Percentiles rank a stretch among this genome's conserved stretches.
These are phyloP conservation scores for Coemansia sp. DNA, from an alignment of 192 early-diverging fungal species.

Conservation along the genomic window DNA sequence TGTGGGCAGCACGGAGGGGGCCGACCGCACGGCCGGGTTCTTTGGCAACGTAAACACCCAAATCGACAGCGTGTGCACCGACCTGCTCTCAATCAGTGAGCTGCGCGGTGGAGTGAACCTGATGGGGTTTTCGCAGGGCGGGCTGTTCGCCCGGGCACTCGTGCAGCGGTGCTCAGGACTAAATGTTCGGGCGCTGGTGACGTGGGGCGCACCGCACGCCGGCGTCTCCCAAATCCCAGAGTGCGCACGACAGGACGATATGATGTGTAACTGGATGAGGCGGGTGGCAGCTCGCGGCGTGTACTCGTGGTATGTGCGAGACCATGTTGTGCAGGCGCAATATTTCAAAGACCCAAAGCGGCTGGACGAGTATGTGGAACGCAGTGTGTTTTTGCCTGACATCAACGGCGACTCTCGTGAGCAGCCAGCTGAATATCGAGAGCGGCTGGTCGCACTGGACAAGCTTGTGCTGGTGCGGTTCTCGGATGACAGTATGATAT, in stretches of 20 bases:
- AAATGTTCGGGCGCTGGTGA: conserved; percentile 73
- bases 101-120: conserved; percentile 80
- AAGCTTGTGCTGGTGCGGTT: conserved; percentile 84
- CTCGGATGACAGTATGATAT: conserved; percentile 72
- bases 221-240: conserved; percentile 81
- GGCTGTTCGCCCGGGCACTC: conserved; percentile 72
- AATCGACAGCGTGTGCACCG: conserved; percentile 73
- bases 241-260: conserved; percentile 59
- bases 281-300: conserved; percentile 75
- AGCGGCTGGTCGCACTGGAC: conserved; percentile 63
- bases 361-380: conserved; percentile 68
- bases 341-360: conserved; percentile 78
- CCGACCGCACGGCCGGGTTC: conserved; percentile 79
- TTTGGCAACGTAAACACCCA: conserved; percentile 85
- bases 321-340: conserved; percentile 89
- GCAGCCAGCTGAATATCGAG: conserved; percentile 61
- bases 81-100: conserved; percentile 59
- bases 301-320: conserved; percentile 81
- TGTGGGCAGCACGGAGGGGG: conserved; percentile 63
- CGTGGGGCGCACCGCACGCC: conserved; percentile 82
- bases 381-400: conserved; percentile 83
- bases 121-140: conserved; percentile 88
- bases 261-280: conserved; percentile 71
- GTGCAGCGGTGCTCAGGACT: conserved; percentile 81
- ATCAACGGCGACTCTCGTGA: conserved; percentile 76